Percentiles rank a stretch among this genome's conserved stretches.
Evolutionary conservation across 2,329 filamentous ascomycete genomes (phyloP).

Genomic region (Hymenoscyphus scutula): DNA sequence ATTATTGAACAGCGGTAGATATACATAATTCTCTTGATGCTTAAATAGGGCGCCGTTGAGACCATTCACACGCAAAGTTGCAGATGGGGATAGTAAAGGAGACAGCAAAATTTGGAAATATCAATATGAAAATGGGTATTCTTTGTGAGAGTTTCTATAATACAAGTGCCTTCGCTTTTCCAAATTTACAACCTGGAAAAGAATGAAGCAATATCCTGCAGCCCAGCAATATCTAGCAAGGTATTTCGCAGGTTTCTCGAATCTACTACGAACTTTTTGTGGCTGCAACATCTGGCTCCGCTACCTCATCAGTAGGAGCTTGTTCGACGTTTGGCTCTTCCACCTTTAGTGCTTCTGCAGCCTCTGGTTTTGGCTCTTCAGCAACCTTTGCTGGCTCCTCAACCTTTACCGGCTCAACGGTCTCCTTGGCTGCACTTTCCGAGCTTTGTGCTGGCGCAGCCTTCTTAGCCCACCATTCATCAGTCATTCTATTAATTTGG

Average conservation of each 20-base stretch:
- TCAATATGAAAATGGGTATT: neutral
- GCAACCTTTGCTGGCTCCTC: too few relatives aligned
- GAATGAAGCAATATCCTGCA: neutral
- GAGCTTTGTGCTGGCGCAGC: neutral
- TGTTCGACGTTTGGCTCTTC: neutral
- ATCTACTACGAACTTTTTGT: neutral
- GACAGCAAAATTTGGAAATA: neutral
- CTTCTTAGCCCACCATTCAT: conserved; percentile 32
- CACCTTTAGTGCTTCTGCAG: neutral
- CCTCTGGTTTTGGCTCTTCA: too few relatives aligned
- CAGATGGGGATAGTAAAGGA: neutral
- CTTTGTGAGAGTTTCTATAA: neutral
- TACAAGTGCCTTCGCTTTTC: neutral
- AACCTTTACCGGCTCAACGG: too few relatives aligned
- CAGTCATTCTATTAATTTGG: conserved; percentile 60
- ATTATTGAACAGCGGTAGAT: too few relatives aligned
- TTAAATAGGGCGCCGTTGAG: too few relatives aligned
- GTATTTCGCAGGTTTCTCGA: neutral
- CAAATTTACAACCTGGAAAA: neutral
- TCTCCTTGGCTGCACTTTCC: too few relatives aligned
- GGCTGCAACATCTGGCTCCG: neutral
- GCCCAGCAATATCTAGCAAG: neutral
- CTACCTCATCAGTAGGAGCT: neutral
- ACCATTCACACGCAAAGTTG: neutral
- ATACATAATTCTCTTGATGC: too few relatives aligned